These are phyloP conservation scores for Tricholoma furcatifolium DNA, from an alignment of 768 basidiomycete species.

Conservation along the genomic window DNA sequence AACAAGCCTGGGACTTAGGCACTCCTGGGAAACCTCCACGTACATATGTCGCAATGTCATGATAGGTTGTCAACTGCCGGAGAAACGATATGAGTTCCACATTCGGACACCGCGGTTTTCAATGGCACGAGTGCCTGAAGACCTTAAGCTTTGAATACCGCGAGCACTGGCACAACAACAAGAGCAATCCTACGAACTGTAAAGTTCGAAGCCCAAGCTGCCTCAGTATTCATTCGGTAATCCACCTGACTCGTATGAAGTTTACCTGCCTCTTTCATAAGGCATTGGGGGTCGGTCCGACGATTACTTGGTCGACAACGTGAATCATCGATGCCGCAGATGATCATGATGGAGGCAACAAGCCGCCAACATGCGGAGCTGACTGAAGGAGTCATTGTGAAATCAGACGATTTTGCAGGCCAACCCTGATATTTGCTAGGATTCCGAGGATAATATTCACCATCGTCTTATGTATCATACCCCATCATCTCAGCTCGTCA, in stretches of 20 bases:
- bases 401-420: slow-evolving; percentile 2
- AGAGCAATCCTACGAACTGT: too few relatives aligned
- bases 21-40: neutral
- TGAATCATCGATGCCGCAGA: neutral
- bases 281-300: too few relatives aligned
- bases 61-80: slow-evolving; percentile 11
- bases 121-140: neutral
- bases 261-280: too few relatives aligned
- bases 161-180: too few relatives aligned
- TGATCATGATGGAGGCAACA: neutral
- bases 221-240: too few relatives aligned
- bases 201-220: too few relatives aligned
- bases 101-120: slow-evolving; percentile 17
- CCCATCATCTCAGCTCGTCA: neutral
- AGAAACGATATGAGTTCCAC: slow-evolving; percentile 16
- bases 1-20: slow-evolving; percentile 11
- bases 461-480: neutral
- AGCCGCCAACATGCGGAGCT: neutral
- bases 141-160: neutral
- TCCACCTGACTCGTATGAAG: neutral
- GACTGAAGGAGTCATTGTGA: neutral
- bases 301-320: neutral
- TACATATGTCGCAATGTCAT: neutral
- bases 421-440: neutral
- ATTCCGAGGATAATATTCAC: slow-evolving; percentile 7